Base-by-base conservation (phyloP, 2,329 filamentous ascomycete species). In the Penicillium griseofulvum region DNA sequence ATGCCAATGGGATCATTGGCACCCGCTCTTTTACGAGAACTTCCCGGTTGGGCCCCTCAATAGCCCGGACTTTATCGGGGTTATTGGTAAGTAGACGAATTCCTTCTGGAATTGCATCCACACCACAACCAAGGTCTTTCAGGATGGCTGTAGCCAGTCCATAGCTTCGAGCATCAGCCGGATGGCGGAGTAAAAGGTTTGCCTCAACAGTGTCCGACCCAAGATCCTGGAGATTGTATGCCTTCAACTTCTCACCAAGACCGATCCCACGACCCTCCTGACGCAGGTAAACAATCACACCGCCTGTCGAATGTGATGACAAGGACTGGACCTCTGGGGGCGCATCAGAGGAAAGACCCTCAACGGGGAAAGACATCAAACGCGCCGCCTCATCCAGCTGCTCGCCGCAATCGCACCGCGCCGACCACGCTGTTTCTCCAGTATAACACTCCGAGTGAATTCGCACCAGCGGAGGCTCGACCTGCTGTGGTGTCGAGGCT, bases 361-460 rank as follows among this genome's bases (percentile, higher is more conserved):
- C 67, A 26, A 74, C 70, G 0, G 80, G 87, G 28, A 91, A 78
- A 16, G 89, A 88, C 94, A 99, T 99, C 2, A 99, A 78, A 26
- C 94, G 84, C 1, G 93, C 94, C 1, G 94, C 94, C 77, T 99
- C 94, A 72, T 99, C 94, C 2, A 99, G 82, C 73, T 99, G 94
- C 76, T 99, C 94, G 54, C 94, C 94, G 72, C 94, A 99, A 76
- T 99, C 94, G 77, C 94, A 99, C 28, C 94, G 87, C 34, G 94
- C 93, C 8, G 92, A 97, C 94, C 94, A 97, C 1, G 95, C 94
- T 0, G 94, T 99, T 79, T 99, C 94, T 56, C 94, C 94, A 0
- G 94, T 99, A 74, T 99, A 99, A 77, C 94, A 99, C 75, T 99
- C 94, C 3, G 90, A 96, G 74, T 99, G 94, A 69, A 99, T 99